phyloP scores from a whole-genome alignment of 83 land plant genomes.

The Thuja plicata region DNA sequence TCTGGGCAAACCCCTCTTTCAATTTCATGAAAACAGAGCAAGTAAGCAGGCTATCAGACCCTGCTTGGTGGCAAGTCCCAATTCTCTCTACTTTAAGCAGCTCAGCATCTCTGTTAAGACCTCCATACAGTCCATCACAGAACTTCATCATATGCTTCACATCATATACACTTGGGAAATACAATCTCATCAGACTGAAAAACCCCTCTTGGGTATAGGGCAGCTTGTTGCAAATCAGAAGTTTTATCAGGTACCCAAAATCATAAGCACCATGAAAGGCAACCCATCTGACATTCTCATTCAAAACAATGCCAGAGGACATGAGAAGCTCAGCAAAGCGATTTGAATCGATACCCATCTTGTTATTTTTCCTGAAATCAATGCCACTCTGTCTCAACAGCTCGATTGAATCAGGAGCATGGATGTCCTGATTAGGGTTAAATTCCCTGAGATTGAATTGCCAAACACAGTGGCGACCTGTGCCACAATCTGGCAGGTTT shows the following conservation, averaged over 20 bases:
- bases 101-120: slow-evolving; percentile 56
- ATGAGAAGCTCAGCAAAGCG: slow-evolving; percentile 60
- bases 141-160: slow-evolving; percentile 67
- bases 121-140: slow-evolving; percentile 56
- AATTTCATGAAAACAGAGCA: slow-evolving; percentile 48
- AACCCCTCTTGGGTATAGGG: slow-evolving; percentile 46
- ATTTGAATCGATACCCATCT: no score
- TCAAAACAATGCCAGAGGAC: slow-evolving; percentile 63
- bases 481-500: slow-evolving; percentile 51
- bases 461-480: slow-evolving; percentile 49
- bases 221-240: slow-evolving; percentile 42
- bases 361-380: slow-evolving; percentile 49
- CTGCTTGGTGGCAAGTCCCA: slow-evolving; percentile 56
- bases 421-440: slow-evolving; percentile 28
- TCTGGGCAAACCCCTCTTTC: slow-evolving; percentile 39
- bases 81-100: slow-evolving; percentile 48
- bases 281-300: no score
- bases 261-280: slow-evolving; percentile 59
- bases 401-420: slow-evolving; percentile 61
- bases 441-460: slow-evolving; percentile 75
- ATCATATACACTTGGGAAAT: slow-evolving; percentile 51
- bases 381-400: slow-evolving; percentile 55
- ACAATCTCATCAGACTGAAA: slow-evolving; percentile 39
- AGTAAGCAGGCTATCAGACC: no score
- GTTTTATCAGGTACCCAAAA: slow-evolving; percentile 62